Percentiles rank a stretch among this genome's conserved stretches.
Conservation (phyloP, 257 asterid genomes). For the Euphrasia confusa region DNA sequence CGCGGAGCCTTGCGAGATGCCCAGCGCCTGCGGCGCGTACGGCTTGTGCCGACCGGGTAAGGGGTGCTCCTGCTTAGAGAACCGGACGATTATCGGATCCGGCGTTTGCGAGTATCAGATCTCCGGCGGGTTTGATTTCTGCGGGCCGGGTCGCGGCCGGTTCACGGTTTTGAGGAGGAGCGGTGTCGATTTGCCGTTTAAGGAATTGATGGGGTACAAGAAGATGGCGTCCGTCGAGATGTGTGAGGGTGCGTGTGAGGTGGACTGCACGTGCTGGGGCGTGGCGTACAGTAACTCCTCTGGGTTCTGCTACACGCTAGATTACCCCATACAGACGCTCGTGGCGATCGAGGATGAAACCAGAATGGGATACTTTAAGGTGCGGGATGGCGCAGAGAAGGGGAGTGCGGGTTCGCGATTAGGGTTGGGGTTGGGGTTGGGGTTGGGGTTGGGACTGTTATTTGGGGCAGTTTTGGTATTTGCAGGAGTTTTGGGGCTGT, state of each 20-base stretch:
- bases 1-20: constrained; percentile 62
- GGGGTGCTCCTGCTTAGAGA: constrained; percentile 69
- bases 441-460: constrained; percentile 50
- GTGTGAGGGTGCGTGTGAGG: constrained; percentile 59
- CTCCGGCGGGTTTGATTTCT: constrained; percentile 33
- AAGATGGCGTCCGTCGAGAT: constrained; percentile 38
- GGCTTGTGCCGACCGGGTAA: constrained; percentile 64
- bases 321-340: constrained; percentile 59
- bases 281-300: constrained; percentile 78
- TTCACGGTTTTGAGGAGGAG: constrained; percentile 35
- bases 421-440: constrained; percentile 51
- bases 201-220: constrained; percentile 55
- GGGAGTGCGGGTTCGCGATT: constrained; percentile 35
- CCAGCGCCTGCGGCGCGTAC: constrained; percentile 68
- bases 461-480: constrained; percentile 52
- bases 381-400: constrained; percentile 54
- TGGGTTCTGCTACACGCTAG: constrained; percentile 84
- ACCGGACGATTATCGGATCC: constrained; percentile 34
- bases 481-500: constrained; percentile 43
- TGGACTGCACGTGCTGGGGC: constrained; percentile 83
- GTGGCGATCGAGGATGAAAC: constrained; percentile 53
- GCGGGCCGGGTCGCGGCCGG: constrained; percentile 38
- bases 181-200: constrained; percentile 83
- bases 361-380: constrained; percentile 73
- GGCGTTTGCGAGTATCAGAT: constrained; percentile 33